Conservation (phyloP, 257 asterid species). For the Solanum pinnatisectum region DNA sequence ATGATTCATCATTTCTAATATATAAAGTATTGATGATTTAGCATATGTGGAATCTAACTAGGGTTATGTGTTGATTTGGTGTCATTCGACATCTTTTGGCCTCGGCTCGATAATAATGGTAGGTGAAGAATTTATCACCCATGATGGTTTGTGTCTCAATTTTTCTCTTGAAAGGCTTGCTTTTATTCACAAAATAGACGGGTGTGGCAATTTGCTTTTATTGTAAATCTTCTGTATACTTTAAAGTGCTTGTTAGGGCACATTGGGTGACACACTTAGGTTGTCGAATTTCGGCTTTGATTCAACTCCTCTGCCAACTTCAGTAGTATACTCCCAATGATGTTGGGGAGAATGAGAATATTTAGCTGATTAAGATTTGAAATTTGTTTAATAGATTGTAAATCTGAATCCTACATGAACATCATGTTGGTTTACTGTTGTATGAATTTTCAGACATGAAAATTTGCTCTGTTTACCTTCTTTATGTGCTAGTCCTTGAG, state of each 20-base stretch:
- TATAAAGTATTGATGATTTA: not conserved
- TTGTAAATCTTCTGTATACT: not conserved
- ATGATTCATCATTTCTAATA: not conserved
- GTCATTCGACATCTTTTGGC: not conserved
- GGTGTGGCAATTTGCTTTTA: not conserved
- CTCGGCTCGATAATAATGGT: not conserved
- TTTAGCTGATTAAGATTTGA: not conserved
- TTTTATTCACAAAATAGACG: not conserved
- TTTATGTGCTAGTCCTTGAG: not conserved
- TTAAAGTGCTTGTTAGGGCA: not conserved
- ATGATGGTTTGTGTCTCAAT: not conserved
- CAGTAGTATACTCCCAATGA: not conserved
- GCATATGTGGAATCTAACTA: not conserved
- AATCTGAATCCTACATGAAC: not conserved
- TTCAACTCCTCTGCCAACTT: not conserved
- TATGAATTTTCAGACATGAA: not conserved
- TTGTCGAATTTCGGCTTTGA: not conserved
- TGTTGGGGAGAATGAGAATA: not conserved
- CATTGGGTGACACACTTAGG: not conserved
- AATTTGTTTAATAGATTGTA: not conserved
- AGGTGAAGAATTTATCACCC: not conserved
- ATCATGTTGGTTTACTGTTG: not conserved
- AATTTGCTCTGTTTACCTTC: not conserved
- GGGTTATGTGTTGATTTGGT: not conserved
- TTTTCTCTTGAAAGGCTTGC: not conserved